Evolutionary conservation across 768 basidiomycete species (phyloP), one percentile per base, ranked within the genome.

Genomic region (Pleurotus cornucopiae): DNA sequence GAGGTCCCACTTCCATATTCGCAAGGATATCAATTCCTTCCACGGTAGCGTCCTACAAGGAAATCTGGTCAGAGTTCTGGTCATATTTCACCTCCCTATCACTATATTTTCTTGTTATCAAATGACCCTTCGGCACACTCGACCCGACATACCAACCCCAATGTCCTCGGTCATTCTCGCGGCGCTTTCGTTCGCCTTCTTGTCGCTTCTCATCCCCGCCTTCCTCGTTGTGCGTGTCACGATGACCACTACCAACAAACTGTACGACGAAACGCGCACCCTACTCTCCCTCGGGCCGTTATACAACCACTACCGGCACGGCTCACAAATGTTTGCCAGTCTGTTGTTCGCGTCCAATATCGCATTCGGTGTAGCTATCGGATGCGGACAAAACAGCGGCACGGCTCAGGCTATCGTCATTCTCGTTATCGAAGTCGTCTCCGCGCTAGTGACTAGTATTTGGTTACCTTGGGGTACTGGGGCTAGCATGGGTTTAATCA

Each of bases 381-480:
- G 96, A 6, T 94, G 85, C 38, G 94, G 89, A 9, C 96, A 98
- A 73, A 77, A 78, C 58, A 91, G 89, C 58, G 96, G 95, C 3
- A 95, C 93, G 0, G 86, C 91, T 2, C 97, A 98, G 67, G 89
- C 94, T 3, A 85, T 96, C 61, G 78, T 98, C 54, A 85, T 99
- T 60, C 78, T 98, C 23, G 80, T 97, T 26, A 82, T 93, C 16
- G 97, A 99, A 68, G 88, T 99, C 13, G 78, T 78, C 18, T 86
- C 89, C 44, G 91, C 94, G 4, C 74, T 98, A 57, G 83, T 91
- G 23, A 97, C 95, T 30, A 94, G 91, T 59, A 76, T 96, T 30
- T 97, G 93, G 93, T 80, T 97, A 57, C 95, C 95, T 14, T 99
- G 96, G 96, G 93, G 92, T 26, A 89, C 89, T 53, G 94, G 96